Evolutionary conservation across 257 asterid species (phyloP).

Genomic region (Ajuga chamaepitys): DNA sequence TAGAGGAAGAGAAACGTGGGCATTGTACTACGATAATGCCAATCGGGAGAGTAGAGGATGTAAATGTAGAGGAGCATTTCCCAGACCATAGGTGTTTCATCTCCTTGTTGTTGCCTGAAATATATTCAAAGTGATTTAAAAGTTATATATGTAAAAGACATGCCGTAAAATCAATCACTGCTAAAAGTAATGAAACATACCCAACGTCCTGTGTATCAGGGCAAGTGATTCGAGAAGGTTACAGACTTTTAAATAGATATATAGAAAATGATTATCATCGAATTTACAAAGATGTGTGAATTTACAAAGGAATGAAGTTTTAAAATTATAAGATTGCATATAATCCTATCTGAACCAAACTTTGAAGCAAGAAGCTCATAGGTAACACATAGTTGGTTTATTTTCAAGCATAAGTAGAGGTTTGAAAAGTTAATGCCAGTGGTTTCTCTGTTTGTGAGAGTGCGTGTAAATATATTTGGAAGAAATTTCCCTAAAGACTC

Average conservation of each 20-base stretch:
- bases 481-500: background rate
- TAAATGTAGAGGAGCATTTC: conserved; percentile 95
- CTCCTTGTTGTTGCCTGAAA: conserved; percentile 89
- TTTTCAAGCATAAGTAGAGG: background rate
- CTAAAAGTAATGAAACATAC: background rate
- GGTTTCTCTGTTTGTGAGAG: background rate
- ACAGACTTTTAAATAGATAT: background rate
- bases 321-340: too few relatives aligned
- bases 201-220: background rate
- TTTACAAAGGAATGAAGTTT: too few relatives aligned
- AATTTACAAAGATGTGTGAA: too few relatives aligned
- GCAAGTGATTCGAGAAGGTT: background rate
- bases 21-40: conserved; percentile 97
- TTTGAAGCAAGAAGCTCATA: too few relatives aligned
- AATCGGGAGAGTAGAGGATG: conserved; percentile 95
- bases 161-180: background rate
- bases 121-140: background rate
- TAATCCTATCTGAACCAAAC: too few relatives aligned
- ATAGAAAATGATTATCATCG: too few relatives aligned
- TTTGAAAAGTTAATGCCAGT: background rate
- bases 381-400: background rate
- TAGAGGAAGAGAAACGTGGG: conserved; percentile 88
- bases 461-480: background rate
- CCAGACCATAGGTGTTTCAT: conserved; percentile 99
- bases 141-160: background rate